Conservation (phyloP, 2,329 filamentous ascomycete genomes). For the Ophiocordyceps camponoti-floridani region DNA sequence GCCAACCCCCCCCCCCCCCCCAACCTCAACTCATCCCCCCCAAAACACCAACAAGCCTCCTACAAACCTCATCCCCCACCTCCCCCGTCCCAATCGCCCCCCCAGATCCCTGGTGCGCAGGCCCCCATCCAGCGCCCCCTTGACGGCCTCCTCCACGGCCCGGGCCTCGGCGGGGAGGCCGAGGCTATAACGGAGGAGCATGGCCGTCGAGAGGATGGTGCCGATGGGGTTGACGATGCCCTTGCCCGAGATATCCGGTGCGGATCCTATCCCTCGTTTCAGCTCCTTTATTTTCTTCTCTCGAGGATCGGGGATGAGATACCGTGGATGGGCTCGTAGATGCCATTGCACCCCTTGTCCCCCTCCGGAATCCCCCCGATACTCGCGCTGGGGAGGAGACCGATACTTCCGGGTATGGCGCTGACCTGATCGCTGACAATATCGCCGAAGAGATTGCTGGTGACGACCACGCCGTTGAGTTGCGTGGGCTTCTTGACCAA, state of each 20-base stretch:
- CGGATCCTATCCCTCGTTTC: slow-evolving; percentile 44
- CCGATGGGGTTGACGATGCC: slow-evolving; percentile 75
- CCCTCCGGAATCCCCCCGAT: slow-evolving; percentile 75
- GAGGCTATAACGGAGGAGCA: slow-evolving; percentile 93
- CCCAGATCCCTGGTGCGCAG: slow-evolving; percentile 73
- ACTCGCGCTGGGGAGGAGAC: slow-evolving; percentile 74
- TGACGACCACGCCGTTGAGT: slow-evolving; percentile 81
- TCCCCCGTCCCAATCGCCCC: slow-evolving; percentile 54
- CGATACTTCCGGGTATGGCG: slow-evolving; percentile 82
- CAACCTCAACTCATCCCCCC: too few relatives aligned
- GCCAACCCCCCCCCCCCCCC: too few relatives aligned
- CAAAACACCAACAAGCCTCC: slow-evolving; percentile 53
- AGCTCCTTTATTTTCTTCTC: not conserved
- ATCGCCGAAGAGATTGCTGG: slow-evolving; percentile 88
- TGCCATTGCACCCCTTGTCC: slow-evolving; percentile 71
- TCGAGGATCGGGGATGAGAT: not conserved
- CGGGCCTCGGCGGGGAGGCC: slow-evolving; percentile 59
- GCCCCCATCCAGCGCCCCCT: slow-evolving; percentile 60
- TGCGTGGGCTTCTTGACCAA: slow-evolving; percentile 86
- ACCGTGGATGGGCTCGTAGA: slow-evolving; percentile 97
- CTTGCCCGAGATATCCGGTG: slow-evolving; percentile 83
- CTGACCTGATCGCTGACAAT: slow-evolving; percentile 92
- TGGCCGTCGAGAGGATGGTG: slow-evolving; percentile 78
- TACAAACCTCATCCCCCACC: slow-evolving; percentile 59
- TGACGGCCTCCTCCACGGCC: slow-evolving; percentile 67